Conservation (phyloP, 1,284 basidiomycete species). For the Ganoderma resinaceum region DNA sequence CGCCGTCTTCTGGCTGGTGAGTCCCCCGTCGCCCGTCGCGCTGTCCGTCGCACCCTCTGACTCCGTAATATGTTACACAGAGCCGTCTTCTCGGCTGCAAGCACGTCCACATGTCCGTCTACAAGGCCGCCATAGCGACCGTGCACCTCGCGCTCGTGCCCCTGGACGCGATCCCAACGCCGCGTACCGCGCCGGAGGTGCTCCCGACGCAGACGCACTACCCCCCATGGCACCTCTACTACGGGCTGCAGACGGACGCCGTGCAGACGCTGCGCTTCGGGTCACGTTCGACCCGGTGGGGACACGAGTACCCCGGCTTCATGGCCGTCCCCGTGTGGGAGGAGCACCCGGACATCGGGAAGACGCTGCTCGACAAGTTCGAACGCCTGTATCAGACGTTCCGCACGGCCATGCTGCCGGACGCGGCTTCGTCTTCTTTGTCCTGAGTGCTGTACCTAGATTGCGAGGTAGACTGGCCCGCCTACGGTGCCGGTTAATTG, state of each 20-base stretch:
- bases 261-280: constrained; percentile 54
- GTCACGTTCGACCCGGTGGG: constrained; percentile 64
- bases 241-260: constrained; percentile 12
- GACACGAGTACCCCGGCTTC: constrained; percentile 57
- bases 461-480: too few relatives aligned
- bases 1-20: constrained; percentile 74
- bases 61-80: neutral
- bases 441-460: too few relatives aligned
- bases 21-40: constrained; percentile 38
- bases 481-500: too few relatives aligned
- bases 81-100: constrained; percentile 59
- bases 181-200: constrained; percentile 14
- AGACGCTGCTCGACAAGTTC: constrained; percentile 57
- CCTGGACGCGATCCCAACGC: constrained; percentile 49
- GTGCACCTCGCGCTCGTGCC: constrained; percentile 69
- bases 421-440: neutral
- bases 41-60: neutral
- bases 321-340: constrained; percentile 59
- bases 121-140: constrained; percentile 70
- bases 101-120: constrained; percentile 64
- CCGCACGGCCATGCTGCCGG: neutral
- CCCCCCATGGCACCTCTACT: constrained; percentile 26
- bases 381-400: constrained; percentile 54
- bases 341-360: constrained; percentile 51
- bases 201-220: constrained; percentile 23